phyloP scores from a whole-genome alignment of 108 stramenopile genomes.

The Cyclotella choctawhatcheeana region DNA sequence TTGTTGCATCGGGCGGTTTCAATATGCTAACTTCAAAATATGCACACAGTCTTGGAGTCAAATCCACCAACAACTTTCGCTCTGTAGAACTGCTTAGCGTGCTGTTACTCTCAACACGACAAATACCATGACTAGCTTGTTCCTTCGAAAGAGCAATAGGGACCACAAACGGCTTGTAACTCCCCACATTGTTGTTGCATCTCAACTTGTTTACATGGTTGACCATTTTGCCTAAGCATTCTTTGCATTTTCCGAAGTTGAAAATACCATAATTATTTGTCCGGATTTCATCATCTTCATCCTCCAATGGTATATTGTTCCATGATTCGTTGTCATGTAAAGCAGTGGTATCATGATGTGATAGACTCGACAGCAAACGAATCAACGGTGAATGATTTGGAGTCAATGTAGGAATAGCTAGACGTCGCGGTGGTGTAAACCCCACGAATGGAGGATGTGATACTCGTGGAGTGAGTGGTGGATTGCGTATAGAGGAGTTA shows the following conservation, averaged over 20 bases:
- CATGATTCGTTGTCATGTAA: neutral
- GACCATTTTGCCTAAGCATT: conserved; percentile 11
- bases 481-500: too few relatives aligned
- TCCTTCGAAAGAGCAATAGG: conserved; percentile 40
- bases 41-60: conserved; percentile 69
- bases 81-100: neutral
- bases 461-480: neutral
- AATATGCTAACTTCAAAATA: conserved; percentile 83
- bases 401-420: neutral
- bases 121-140: too few relatives aligned
- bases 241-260: conserved; percentile 7
- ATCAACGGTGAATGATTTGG: conserved; percentile 16
- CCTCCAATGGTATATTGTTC: neutral
- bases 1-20: conserved; percentile 8
- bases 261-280: conserved; percentile 18
- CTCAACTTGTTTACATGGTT: neutral
- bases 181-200: neutral
- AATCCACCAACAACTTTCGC: conserved; percentile 33
- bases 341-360: conserved; percentile 1
- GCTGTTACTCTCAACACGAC: too few relatives aligned
- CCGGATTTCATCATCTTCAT: conserved; percentile 16
- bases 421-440: neutral
- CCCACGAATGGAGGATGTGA: too few relatives aligned
- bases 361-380: conserved; percentile 23
- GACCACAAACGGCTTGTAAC: conserved; percentile 49